phyloP scores from a whole-genome alignment of 345 rosid species.

The Geranium rotundifolium region DNA sequence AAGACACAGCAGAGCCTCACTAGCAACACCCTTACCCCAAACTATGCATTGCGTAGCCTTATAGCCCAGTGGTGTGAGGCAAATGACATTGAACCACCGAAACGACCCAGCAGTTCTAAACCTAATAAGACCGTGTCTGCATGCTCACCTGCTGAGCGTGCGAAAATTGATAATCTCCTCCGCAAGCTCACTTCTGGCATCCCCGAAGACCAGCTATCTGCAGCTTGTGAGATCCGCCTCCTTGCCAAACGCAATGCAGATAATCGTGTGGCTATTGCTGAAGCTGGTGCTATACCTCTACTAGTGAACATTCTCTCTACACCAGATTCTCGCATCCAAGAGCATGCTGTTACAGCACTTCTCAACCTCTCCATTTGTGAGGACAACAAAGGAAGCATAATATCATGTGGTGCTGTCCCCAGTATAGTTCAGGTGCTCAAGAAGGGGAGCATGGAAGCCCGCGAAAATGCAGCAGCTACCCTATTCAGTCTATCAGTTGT shows the following conservation, averaged over 20 bases:
- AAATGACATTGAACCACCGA: conserved; percentile 80
- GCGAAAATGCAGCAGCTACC: conserved; percentile 97
- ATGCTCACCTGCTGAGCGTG: conserved; percentile 62
- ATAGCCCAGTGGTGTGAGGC: conserved; percentile 97
- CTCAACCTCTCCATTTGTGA: conserved; percentile 95
- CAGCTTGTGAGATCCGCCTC: conserved; percentile 92
- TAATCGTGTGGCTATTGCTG: conserved; percentile 94
- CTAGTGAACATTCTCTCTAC: conserved; percentile 74
- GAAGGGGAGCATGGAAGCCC: conserved; percentile 98
- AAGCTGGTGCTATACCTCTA: conserved; percentile 96
- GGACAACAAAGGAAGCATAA: conserved; percentile 83
- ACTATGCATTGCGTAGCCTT: conserved; percentile 87
- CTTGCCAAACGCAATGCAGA: conserved; percentile 96
- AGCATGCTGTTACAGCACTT: conserved; percentile 90
- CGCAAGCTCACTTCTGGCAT: conserved; percentile 60
- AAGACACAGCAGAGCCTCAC: conserved; percentile 79
- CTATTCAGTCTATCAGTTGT: conserved; percentile 92
- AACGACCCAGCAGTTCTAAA: conserved; percentile 60
- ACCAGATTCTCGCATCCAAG: conserved; percentile 82
- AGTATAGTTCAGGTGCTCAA: conserved; percentile 88
- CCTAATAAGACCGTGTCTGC: conserved; percentile 50
- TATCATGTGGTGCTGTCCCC: conserved; percentile 83
- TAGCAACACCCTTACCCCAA: conserved; percentile 64
- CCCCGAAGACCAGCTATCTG: conserved; percentile 71
- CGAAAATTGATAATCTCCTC: conserved; percentile 64